Base-by-base conservation (phyloP, 2,329 filamentous ascomycete genomes). In the Hortaea werneckii region DNA sequence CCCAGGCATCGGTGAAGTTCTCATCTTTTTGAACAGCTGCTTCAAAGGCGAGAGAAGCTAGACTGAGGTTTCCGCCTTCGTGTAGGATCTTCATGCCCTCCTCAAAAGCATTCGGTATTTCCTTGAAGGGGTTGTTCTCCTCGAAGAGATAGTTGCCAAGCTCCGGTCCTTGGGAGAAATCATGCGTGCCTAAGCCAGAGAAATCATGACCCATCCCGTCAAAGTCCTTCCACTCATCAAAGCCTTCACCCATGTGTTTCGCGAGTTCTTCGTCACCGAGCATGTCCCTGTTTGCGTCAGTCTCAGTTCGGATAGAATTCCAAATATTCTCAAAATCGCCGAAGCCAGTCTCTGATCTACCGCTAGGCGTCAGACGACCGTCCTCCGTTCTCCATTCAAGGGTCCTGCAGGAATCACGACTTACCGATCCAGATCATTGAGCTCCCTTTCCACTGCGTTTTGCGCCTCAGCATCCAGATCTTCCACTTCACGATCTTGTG, bases 81-180 rank as follows among this genome's bases (percentile, higher is more conserved):
- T 83, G 81, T 79, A 98, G 87, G 50, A 98, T 95, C 59, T 87
- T 83, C 54, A 95, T 77, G 40, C 92, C 92, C 68, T 96, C 88
- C 46, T 90, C 85, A 59, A 94, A 98, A 0, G 92, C 87, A 62
- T 94, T 89, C 46, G 73, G 75, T 50, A 87, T 77, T 47, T 85
- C 78, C 52, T 81, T 76, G 74, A 95, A 96, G 26, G 92, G 75
- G 64, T 98, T 98, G 52, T 95, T 85, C 58, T 90, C 80, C 67
- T 98, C 92, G 59, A 96, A 98, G 60, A 95, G 78, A 65, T 98
- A 98, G 52, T 87, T 82, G 54, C 92, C 89, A 50, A 94, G 73
- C 47, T 84, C 76, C 10, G 60, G 56, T 12, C 48, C 51, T 10
- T 48, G 49, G 40, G 46, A 47, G 10, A 87, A 87, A 62, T 94